These are phyloP conservation scores for Pseudogymnoascus sp. DNA, from an alignment of 2,329 filamentous ascomycete species.

Conservation along the genomic window DNA sequence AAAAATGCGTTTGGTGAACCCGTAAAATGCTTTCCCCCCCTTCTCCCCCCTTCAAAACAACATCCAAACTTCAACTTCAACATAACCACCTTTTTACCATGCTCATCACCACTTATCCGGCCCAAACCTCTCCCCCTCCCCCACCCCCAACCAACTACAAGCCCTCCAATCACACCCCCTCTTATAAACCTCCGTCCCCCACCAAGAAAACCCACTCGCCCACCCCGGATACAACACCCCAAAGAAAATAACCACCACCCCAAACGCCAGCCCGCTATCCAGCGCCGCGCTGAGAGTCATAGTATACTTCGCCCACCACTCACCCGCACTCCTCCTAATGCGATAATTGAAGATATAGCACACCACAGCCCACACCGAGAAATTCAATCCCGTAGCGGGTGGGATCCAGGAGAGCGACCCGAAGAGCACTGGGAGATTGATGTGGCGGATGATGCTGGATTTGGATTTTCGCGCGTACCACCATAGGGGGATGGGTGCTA, in stretches of 20 bases:
- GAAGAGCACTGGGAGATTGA: slow-evolving; percentile 76
- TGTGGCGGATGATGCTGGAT: slow-evolving; percentile 57
- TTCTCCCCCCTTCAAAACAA: background rate
- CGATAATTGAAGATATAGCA: slow-evolving; percentile 79
- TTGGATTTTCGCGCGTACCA: slow-evolving; percentile 45
- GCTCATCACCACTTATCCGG: slow-evolving; percentile 46
- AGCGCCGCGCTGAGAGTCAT: slow-evolving; percentile 81
- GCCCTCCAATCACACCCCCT: slow-evolving; percentile 79
- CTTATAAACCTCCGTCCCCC: slow-evolving; percentile 82
- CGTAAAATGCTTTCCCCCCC: too few species aligned
- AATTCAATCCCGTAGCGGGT: slow-evolving; percentile 78
- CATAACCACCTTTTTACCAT: background rate
- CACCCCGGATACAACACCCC: slow-evolving; percentile 74
- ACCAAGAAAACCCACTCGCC: slow-evolving; percentile 70
- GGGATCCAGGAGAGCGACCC: slow-evolving; percentile 81
- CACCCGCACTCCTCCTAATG: slow-evolving; percentile 57
- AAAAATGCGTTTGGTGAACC: too few species aligned
- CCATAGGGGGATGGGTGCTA: slow-evolving; percentile 69
- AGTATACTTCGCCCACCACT: slow-evolving; percentile 87
- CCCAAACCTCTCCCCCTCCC: slow-evolving; percentile 58
- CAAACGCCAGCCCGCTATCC: slow-evolving; percentile 74
- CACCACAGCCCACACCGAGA: slow-evolving; percentile 77
- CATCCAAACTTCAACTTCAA: background rate
- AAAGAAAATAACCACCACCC: slow-evolving; percentile 78
- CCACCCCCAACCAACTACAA: slow-evolving; percentile 60